Evolutionary conservation across 148 eudicot genomes (phyloP), one percentile per base, ranked within the genome.

Genomic region (Chenopodium album): DNA sequence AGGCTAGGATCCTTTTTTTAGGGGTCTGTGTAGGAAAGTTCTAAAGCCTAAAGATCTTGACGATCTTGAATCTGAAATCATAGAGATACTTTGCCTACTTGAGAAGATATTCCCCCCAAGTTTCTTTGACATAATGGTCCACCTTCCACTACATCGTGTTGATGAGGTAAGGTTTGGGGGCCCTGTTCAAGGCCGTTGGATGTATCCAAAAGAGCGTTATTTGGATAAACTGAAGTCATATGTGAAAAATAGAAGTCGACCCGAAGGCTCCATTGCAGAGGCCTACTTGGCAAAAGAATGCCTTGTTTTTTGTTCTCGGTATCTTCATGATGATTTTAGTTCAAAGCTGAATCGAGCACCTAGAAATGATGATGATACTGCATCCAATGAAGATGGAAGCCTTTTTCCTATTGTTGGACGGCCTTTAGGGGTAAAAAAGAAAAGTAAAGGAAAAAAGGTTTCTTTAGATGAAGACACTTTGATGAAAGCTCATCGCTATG

Each of bases 181-280:
- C 0, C 60, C 44, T 12, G 68, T 85, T 0, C 77, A 79, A 26
- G 68, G 17, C 17, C 44, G 77, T 7, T 85, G 74, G 73, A 85
- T 85, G 85, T 85, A 64, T 54, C 63, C 77, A 7, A 69, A 71
- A 54, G 80, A 85, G 59, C 68, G 77, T n/a, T 64, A 63, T 26
- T 28, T 85, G 70, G 32, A 48, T 8, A 85, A 46, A 9, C 22
- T 82, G 28, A 81, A 81, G 68, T 31, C 26, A 16, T 82, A 82
- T 79, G 71, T 82, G 3, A 66, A 78, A 12, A 85, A 82, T 7
- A 9, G 59, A 14, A 79, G 79, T 76, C 74, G 23, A 17, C 83
- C 81, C 19, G 81, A 86, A 70, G 85, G 63, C 17, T 86, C 76
- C 1, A 83, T 83, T 7, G 79, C 82, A 0, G 77, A 80, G 37